Percentiles rank a stretch among this genome's conserved stretches.
phyloP scores from a whole-genome alignment of 2,329 filamentous ascomycete genomes.

The Ophidiomyces ophidiicola region DNA sequence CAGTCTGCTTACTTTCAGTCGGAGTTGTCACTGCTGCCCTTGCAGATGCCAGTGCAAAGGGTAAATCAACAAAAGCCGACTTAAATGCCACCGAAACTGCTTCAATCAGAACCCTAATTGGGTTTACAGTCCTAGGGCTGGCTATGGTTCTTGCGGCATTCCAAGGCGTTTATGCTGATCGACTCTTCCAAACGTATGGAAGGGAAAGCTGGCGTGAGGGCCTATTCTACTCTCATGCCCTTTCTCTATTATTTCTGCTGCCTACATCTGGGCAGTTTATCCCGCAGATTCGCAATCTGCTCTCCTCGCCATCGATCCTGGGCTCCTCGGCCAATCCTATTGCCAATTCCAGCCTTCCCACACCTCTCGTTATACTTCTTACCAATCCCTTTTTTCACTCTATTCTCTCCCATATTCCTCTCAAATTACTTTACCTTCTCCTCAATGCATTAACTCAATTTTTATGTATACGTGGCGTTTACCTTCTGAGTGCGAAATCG shows the following conservation, averaged over 20 bases:
- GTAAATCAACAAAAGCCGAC: constrained; percentile 24
- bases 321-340: constrained; percentile 14
- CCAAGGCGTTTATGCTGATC: constrained; percentile 91
- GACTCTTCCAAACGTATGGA: constrained; percentile 73
- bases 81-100: constrained; percentile 30
- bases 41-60: constrained; percentile 79
- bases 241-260: constrained; percentile 36
- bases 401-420: constrained; percentile 22
- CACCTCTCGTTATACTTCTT: constrained; percentile 17
- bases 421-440: constrained; percentile 30
- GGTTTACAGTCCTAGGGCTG: constrained; percentile 69
- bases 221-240: constrained; percentile 71
- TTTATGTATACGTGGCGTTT: constrained; percentile 88
- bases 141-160: constrained; percentile 84
- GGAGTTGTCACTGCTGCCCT: constrained; percentile 82
- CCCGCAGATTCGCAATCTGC: constrained; percentile 27
- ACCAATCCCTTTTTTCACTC: constrained; percentile 18
- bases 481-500: constrained; percentile 75
- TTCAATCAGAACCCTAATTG: constrained; percentile 41
- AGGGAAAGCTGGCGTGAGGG: constrained; percentile 83
- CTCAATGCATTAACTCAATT: constrained; percentile 71
- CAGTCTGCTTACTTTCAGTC: constrained; percentile 69
- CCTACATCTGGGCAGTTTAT: constrained; percentile 27
- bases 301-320: constrained; percentile 25
- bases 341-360: constrained; percentile 39